Conservation (phyloP, 140 eudicot genomes). For the Senecio squalidus region DNA sequence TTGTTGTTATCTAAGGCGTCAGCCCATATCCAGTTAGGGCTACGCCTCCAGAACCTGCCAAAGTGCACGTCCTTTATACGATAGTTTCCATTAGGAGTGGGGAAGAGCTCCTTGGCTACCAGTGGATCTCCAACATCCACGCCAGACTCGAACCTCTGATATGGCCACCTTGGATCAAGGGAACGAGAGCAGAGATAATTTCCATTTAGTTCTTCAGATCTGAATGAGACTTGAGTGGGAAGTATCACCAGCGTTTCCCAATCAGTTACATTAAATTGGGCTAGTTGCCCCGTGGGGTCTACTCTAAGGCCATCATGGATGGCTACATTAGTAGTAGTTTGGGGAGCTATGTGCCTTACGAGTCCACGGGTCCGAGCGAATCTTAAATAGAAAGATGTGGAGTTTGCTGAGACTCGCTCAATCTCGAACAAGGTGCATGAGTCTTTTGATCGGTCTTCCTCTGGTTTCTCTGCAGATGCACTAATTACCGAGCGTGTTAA, state of each 20-base stretch:
- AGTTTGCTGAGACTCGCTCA: background rate
- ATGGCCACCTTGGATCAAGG: background rate
- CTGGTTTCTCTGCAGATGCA: background rate
- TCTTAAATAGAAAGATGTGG: background rate
- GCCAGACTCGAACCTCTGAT: conserved; percentile 2
- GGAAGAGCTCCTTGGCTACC: conserved; percentile 1
- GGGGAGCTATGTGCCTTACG: background rate
- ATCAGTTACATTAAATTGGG: background rate
- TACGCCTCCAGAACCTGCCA: conserved; percentile 1
- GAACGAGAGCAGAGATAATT: background rate
- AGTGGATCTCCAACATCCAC: too few relatives aligned
- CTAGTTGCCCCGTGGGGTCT: background rate
- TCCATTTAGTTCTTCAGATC: too few relatives aligned
- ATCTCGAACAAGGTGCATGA: conserved; percentile 7
- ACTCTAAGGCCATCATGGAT: background rate
- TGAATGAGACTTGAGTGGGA: conserved; percentile 4
- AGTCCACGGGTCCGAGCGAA: background rate
- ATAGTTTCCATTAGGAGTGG: background rate
- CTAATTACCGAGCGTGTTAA: background rate
- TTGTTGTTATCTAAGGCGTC: background rate
- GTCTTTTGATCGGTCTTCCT: conserved; percentile 2
- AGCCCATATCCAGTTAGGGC: conserved; percentile 6
- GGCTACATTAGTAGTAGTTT: background rate
- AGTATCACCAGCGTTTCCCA: background rate
- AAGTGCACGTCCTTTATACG: background rate